Conservation (phyloP, 768 basidiomycete genomes). For the Suillus spraguei region DNA sequence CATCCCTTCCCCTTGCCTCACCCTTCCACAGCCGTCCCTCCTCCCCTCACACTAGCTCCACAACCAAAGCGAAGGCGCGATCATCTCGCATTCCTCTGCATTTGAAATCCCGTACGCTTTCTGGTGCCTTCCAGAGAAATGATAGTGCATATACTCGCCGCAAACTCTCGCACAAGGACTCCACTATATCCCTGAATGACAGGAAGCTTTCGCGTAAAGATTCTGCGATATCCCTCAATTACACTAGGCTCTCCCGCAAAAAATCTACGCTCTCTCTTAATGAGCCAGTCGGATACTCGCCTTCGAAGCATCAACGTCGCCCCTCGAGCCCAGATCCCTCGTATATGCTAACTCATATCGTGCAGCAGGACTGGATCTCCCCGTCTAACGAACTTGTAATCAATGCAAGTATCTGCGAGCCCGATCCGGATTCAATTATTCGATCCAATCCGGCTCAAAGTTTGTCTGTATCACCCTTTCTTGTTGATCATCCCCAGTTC, state of each 20-base stretch:
- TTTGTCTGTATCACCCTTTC: constrained; percentile 18
- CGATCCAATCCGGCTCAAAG: not conserved
- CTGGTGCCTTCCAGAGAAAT: constrained; percentile 27
- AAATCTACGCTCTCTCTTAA: constrained; percentile 12
- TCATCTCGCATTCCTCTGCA: constrained; percentile 26
- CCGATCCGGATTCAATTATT: no score
- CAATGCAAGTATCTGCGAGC: not conserved
- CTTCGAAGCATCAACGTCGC: constrained; percentile 21
- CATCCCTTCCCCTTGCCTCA: constrained; percentile 38
- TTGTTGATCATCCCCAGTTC: constrained; percentile 24
- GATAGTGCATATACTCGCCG: constrained; percentile 1
- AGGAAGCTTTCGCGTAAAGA: constrained; percentile 20
- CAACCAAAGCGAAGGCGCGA: constrained; percentile 33
- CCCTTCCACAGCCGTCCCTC: constrained; percentile 49
- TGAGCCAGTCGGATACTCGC: constrained; percentile 19
- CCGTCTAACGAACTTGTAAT: constrained; percentile 16
- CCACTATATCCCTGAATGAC: constrained; percentile 10
- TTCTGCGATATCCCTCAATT: constrained; percentile 22
- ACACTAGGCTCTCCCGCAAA: constrained; percentile 12
- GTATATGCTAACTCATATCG: constrained; percentile 29
- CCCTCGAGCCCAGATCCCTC: constrained; percentile 25
- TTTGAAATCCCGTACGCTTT: constrained; percentile 43
- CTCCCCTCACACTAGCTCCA: constrained; percentile 39
- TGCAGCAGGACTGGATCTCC: constrained; percentile 18
- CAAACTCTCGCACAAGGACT: constrained; percentile 9